Percentiles rank a stretch among this genome's conserved stretches.
Evolutionary conservation across 768 basidiomycete genomes (phyloP).

Genomic region (Russula lepida): DNA sequence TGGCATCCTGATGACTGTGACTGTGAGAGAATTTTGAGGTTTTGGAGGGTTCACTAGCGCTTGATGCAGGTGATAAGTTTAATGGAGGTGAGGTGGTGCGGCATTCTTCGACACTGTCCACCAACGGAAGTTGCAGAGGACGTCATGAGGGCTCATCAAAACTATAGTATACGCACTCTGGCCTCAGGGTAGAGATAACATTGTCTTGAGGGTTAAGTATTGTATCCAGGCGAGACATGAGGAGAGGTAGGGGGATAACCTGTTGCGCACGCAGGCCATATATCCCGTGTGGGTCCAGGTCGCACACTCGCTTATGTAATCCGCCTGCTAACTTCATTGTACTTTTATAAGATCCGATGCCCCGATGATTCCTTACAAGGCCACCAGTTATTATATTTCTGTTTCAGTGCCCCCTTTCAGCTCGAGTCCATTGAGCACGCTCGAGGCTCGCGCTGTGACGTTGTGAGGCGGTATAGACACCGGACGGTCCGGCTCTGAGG

Average conservation of each 20-base stretch:
- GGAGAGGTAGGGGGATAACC: not conserved
- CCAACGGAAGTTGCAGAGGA: not conserved
- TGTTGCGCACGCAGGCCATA: conserved; percentile 3
- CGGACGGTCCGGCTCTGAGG: not conserved
- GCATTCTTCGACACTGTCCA: conserved; percentile 10
- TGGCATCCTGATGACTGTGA: conserved; percentile 4
- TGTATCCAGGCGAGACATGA: conserved; percentile 21
- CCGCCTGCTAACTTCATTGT: conserved; percentile 3
- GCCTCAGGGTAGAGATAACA: conserved; percentile 3
- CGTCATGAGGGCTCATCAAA: not conserved
- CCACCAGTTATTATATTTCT: not conserved
- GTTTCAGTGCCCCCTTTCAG: not conserved
- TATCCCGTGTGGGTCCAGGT: conserved; percentile 3
- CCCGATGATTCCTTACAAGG: conserved; percentile 11
- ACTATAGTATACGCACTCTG: not conserved
- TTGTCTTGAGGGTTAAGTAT: conserved; percentile 19
- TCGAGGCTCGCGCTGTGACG: too few species aligned
- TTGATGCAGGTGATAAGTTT: conserved; percentile 13
- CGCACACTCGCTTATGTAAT: not conserved
- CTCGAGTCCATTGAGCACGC: too few species aligned
- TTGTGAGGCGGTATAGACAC: too few species aligned
- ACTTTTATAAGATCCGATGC: conserved; percentile 19
- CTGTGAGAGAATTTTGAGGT: not conserved
- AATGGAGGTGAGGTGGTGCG: conserved; percentile 7
- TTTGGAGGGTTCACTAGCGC: conserved; percentile 4